Evolutionary conservation across 2,329 filamentous ascomycete genomes (phyloP).

Genomic region (Pyricularia grisea): DNA sequence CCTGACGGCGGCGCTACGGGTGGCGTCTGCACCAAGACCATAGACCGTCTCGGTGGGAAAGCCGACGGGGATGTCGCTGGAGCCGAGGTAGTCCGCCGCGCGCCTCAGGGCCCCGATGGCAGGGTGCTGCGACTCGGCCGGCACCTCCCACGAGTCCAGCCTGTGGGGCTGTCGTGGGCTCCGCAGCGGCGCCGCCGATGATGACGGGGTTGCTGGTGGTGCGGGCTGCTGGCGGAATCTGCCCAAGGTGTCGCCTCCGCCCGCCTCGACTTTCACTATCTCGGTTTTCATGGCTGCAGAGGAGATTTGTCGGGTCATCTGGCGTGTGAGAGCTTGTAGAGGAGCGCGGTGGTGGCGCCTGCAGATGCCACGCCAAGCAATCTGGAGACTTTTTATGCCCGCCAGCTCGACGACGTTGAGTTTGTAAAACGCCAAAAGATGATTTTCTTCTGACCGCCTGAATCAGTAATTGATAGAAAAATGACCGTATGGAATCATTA

Average conservation of each 20-base stretch:
- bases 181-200: neutral
- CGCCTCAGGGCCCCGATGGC: slow-evolving; percentile 38
- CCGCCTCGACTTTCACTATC: slow-evolving; percentile 12
- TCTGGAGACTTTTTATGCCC: neutral
- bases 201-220: neutral
- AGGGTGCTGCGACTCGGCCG: slow-evolving; percentile 15
- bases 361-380: neutral
- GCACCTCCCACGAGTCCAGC: slow-evolving; percentile 31
- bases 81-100: slow-evolving; percentile 57
- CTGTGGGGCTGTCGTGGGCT: neutral
- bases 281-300: slow-evolving; percentile 11
- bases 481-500: neutral
- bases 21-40: slow-evolving; percentile 92
- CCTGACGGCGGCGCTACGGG: slow-evolving; percentile 68
- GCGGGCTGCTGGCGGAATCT: slow-evolving; percentile 7
- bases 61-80: slow-evolving; percentile 68
- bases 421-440: neutral
- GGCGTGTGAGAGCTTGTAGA: neutral
- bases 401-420: neutral
- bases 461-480: neutral
- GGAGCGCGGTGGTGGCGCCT: neutral
- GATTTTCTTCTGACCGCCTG: neutral
- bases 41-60: slow-evolving; percentile 99
- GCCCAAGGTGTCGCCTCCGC: slow-evolving; percentile 10
- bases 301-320: neutral